Percentiles rank a stretch among this genome's conserved stretches.
phyloP scores from a whole-genome alignment of 192 early-diverging fungal species.

The Chytriomyces hyalinus region DNA sequence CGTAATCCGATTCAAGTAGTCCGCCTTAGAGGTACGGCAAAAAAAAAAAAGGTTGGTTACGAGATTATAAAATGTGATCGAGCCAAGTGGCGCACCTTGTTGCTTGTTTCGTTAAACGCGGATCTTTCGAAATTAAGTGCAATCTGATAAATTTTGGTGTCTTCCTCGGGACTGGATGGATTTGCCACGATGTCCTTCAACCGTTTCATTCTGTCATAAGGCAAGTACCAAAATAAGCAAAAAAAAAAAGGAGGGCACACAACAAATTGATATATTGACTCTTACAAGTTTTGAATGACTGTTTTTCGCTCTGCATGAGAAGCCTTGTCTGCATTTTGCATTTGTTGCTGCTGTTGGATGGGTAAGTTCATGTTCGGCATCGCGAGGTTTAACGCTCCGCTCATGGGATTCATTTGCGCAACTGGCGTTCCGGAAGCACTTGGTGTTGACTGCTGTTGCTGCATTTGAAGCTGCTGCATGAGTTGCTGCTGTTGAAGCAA shows the following conservation, averaged over 20 bases:
- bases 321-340: constrained; percentile 10
- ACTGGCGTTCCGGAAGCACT: background rate
- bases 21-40: background rate
- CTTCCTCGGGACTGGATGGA: background rate
- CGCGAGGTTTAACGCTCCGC: background rate
- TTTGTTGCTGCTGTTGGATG: background rate
- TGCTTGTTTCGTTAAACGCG: constrained; percentile 18
- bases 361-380: background rate
- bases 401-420: background rate
- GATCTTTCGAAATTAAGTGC: background rate
- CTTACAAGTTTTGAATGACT: constrained; percentile 23
- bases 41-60: background rate
- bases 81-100: constrained; percentile 7
- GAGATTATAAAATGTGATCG: background rate
- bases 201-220: constrained; percentile 1
- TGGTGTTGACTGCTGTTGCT: background rate
- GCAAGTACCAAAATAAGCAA: no score
- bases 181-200: constrained; percentile 16
- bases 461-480: background rate
- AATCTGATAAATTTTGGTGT: constrained; percentile 1
- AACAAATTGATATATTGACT: background rate
- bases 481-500: background rate
- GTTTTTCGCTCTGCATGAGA: constrained; percentile 13
- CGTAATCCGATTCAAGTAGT: constrained; percentile 13
- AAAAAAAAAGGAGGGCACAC: background rate